Evolutionary conservation across 805 yeast genomes (phyloP), one percentile per base, ranked within the genome.

Genomic region (Candida wancherniae): DNA sequence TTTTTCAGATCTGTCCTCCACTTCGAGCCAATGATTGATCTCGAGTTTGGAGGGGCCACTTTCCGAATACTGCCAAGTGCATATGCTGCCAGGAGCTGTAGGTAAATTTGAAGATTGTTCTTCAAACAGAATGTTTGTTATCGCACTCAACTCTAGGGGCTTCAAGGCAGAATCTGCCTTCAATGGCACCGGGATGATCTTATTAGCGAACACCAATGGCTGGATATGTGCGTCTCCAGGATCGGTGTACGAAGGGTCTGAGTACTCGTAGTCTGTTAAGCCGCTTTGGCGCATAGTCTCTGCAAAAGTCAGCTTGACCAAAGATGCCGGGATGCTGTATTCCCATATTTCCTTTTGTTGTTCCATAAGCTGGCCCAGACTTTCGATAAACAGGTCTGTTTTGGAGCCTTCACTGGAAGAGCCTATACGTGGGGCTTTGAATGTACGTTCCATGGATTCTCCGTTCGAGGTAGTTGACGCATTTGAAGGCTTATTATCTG

Each of bases 161-260:
- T 9, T 19, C 8, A n/a, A 16, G 9, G 27, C 8, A 8, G 26
- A 10, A 4, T 24, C 33, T 4, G 29, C 33, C 6, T 19, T 27
- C 7, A 36, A 42, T 1, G 64, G 65, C 1, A 83, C 54, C 1
- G 56, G 58, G 39, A 77, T 76, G 41, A 71, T 74, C 38, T 69
- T 75, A 5, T 87, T 88, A 1, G 88, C 88, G 55, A 75, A 79
- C 1, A 73, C 55, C 33, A 80, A 71, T 0, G 90, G 79, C 5
- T 53, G 46, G 2, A 74, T n/a, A 9, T 63, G 79, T 5, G 71
- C 58, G 43, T 84, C 88, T 1, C 53, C 46, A 0, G 61, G 44
- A 10, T 69, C 65, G 16, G 77, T 69, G 44, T 75, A 88, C 42
- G 58, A 75, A 0, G 96, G 94, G 39, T 74, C 81, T 1, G 45